Evolutionary conservation across 2,329 filamentous ascomycete genomes (phyloP), one percentile per base, ranked within the genome.

Genomic region (Bretziella fagacearum): DNA sequence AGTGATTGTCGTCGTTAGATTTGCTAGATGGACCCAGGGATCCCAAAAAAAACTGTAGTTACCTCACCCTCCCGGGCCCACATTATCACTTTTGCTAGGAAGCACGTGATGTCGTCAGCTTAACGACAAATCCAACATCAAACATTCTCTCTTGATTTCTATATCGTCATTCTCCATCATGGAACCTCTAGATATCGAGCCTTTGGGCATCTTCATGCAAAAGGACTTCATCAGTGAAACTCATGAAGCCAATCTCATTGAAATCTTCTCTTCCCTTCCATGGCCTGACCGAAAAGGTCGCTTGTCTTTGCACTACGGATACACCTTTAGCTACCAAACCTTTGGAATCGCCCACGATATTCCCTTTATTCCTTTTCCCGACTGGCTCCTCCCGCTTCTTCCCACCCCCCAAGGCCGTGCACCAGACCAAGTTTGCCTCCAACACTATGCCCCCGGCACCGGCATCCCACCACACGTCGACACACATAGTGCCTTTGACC

Each of bases 391-490:
- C 2, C 66, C 68, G 1, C 58, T 74, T 1, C 60, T 74, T 3
- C 66, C 70, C 0, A 57, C 55, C 2, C 17, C 20, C 35, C 68
- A 70, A 49, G 52, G 52, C 1, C 61, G 66, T 0, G 62, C 61
- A 0, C 70, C 71, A 0, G 71, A 74, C 44, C 73, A 77, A 55
- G 71, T 77, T 53, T 76, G 71, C 52, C 59, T 75, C 13, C 73
- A 77, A 58, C 68, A 74, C 55, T 77, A 77, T 54, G 69, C 73
- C 0, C 73, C 73, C 0, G 73, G 73, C 4, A 62, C 68, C 0
- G 73, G 73, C 1, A 77, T 77, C 53, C 73, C 73, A 7, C 73
- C 73, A 0, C 73, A 77, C 53, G 72, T 72, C 46, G 73, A 77
- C 57, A 73, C 73, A 2, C 73, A 76, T 56, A 58, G 59, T 7